Evolutionary conservation across 75 land plant genomes (phyloP).

Genomic region (Ceratopteris richardii): DNA sequence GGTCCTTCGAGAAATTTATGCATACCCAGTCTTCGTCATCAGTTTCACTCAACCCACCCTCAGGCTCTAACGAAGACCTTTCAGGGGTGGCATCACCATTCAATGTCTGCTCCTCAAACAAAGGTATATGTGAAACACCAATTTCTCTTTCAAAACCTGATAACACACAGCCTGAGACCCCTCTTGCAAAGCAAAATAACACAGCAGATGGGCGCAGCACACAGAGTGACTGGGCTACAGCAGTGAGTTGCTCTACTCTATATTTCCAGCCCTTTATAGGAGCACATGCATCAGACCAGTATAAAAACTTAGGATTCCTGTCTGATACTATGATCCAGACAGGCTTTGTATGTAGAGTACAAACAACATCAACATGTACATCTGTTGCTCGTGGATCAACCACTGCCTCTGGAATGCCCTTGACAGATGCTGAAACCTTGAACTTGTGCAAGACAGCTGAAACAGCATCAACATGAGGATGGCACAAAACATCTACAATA

Average conservation of each 20-base stretch:
- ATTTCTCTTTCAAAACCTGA: constrained; percentile 38
- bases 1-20: constrained; percentile 12
- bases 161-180: constrained; percentile 23
- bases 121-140: constrained; percentile 26
- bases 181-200: constrained; percentile 57
- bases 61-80: neutral
- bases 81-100: neutral
- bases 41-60: constrained; percentile 6
- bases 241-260: constrained; percentile 29
- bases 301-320: constrained; percentile 60
- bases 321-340: constrained; percentile 83
- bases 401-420: too few relatives aligned
- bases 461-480: constrained; percentile 52
- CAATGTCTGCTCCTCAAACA: constrained; percentile 2
- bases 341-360: constrained; percentile 46
- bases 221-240: constrained; percentile 27
- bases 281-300: constrained; percentile 39
- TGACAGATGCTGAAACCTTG: constrained; percentile 1
- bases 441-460: constrained; percentile 65
- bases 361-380: constrained; percentile 75
- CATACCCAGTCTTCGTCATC: constrained; percentile 52
- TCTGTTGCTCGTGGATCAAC: neutral
- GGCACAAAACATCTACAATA: constrained; percentile 49
- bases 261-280: constrained; percentile 36
- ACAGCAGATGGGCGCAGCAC: constrained; percentile 46